Conservation (phyloP, 2,329 filamentous ascomycete species). For the Trichoderma gracile region DNA sequence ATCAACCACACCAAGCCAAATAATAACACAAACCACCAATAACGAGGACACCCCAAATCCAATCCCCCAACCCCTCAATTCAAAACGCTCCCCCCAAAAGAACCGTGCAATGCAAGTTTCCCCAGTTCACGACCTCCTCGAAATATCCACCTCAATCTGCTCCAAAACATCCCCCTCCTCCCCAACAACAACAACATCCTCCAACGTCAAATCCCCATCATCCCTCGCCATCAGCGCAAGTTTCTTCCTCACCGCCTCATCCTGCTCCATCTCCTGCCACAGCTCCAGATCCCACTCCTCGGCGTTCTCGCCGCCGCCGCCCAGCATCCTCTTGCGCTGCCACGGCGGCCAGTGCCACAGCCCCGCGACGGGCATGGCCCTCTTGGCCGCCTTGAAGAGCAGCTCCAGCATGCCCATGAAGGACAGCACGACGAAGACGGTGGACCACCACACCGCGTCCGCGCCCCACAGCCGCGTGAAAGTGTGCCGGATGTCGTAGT, state of each 20-base stretch:
- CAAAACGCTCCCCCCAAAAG: conserved; percentile 9
- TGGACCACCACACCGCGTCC: conserved; percentile 73
- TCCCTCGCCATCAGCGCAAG: conserved; percentile 45
- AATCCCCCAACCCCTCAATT: not conserved
- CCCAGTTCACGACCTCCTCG: conserved; percentile 6
- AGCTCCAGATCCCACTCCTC: conserved; percentile 56
- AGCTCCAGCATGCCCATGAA: conserved; percentile 66
- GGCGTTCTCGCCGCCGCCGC: conserved; percentile 40
- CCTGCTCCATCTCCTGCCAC: conserved; percentile 61
- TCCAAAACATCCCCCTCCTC: conserved; percentile 25
- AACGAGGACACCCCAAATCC: not conserved
- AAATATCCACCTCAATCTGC: conserved; percentile 24
- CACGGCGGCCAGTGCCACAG: conserved; percentile 52
- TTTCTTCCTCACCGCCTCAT: conserved; percentile 46
- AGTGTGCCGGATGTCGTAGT: conserved; percentile 68
- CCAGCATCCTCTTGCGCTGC: conserved; percentile 39
- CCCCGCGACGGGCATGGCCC: conserved; percentile 48
- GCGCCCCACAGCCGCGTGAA: conserved; percentile 67
- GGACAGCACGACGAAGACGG: conserved; percentile 63
- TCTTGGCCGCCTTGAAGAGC: conserved; percentile 53
- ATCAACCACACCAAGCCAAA: no score
- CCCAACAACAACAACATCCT: conserved; percentile 28
- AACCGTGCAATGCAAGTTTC: not conserved
- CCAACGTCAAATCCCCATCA: conserved; percentile 32
- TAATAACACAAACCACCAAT: not conserved